Evolutionary conservation across 2,329 filamentous ascomycete species (phyloP).

Genomic region (Trichoderma simmonsii): DNA sequence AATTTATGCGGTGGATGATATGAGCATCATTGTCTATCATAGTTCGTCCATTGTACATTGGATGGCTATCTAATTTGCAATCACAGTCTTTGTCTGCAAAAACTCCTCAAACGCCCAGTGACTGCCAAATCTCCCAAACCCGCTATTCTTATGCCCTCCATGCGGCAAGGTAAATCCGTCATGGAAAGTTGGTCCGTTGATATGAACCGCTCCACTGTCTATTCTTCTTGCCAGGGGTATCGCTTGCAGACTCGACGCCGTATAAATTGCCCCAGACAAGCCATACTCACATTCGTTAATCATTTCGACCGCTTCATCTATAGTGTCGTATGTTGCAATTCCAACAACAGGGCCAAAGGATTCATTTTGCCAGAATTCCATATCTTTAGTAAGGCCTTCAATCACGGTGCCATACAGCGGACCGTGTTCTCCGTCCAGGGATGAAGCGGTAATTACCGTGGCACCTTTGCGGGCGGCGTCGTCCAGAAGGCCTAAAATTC

Average conservation of each 20-base stretch:
- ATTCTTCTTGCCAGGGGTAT: constrained; percentile 17
- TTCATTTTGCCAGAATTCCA: constrained; percentile 22
- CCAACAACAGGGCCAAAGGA: constrained; percentile 24
- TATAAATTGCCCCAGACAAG: constrained; percentile 23
- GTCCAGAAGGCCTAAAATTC: neutral
- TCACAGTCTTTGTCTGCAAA: constrained; percentile 18
- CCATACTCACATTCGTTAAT: constrained; percentile 23
- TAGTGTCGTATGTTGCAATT: constrained; percentile 12
- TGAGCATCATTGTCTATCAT: neutral
- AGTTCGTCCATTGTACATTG: too few relatives aligned
- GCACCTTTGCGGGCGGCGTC: neutral
- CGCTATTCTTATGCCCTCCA: constrained; percentile 25
- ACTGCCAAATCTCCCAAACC: constrained; percentile 25
- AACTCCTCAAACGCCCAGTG: constrained; percentile 17
- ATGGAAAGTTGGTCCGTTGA: constrained; percentile 25
- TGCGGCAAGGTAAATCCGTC: constrained; percentile 25
- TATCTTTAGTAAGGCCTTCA: constrained; percentile 20
- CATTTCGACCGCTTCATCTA: constrained; percentile 21
- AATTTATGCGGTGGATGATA: neutral
- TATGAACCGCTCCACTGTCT: constrained; percentile 23
- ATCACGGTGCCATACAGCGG: constrained; percentile 20
- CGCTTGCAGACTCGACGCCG: constrained; percentile 9
- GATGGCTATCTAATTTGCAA: constrained; percentile 1
- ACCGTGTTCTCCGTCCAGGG: neutral
- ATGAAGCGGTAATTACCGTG: neutral